Conservation (phyloP, 2,329 filamentous ascomycete genomes). For the Blastomyces percursus region DNA sequence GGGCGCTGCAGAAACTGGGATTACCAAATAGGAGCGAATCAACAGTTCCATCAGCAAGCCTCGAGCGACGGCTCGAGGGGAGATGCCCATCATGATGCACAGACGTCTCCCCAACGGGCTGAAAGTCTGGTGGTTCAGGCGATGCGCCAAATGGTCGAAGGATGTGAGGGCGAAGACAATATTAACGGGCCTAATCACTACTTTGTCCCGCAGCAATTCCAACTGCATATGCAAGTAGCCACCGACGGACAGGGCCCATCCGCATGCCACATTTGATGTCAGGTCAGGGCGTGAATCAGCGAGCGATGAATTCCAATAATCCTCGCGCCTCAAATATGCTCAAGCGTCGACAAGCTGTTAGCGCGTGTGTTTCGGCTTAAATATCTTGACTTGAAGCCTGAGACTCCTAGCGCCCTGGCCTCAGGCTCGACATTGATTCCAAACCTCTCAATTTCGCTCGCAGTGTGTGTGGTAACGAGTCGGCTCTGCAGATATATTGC, state of each 20-base stretch:
- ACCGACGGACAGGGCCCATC: not conserved
- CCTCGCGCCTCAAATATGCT: not conserved
- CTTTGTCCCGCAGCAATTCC: not conserved
- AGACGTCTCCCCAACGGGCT: not conserved
- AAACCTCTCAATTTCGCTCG: not conserved
- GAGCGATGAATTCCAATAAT: not conserved
- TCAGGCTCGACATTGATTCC: not conserved
- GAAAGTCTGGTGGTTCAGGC: not conserved
- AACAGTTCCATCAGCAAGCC: not conserved
- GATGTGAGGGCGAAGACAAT: not conserved
- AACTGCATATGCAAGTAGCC: constrained; percentile 2
- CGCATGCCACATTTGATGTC: not conserved
- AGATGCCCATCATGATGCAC: constrained; percentile 1
- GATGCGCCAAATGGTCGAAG: not conserved
- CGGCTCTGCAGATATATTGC: not conserved
- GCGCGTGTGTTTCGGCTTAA: not conserved
- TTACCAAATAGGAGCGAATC: not conserved
- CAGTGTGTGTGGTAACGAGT: not conserved
- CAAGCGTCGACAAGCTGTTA: not conserved
- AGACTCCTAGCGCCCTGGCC: not conserved
- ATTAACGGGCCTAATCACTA: not conserved
- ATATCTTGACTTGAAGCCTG: not conserved
- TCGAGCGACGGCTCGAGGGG: not conserved
- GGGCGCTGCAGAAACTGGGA: constrained; percentile 2
- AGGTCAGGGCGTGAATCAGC: not conserved